Conservation (phyloP, 179 eudicot species). For the Camellia oleifera region DNA sequence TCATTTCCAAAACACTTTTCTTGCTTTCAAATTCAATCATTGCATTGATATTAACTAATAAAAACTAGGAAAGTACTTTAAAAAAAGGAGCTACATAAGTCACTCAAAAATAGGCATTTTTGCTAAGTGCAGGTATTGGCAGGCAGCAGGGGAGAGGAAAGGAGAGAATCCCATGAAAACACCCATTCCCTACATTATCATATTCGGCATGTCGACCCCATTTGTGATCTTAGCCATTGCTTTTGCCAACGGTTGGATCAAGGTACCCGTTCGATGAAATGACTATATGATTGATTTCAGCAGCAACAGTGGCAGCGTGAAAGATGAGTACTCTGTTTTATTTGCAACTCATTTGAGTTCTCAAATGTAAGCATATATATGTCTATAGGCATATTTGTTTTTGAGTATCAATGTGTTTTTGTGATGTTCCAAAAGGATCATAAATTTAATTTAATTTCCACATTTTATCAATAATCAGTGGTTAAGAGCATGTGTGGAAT, state of each 20-base stretch:
- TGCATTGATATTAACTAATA: too few species aligned
- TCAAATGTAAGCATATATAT: not conserved
- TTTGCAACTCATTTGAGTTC: not conserved
- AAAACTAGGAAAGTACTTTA: too few species aligned
- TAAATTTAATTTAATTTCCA: not conserved
- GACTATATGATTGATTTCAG: not conserved
- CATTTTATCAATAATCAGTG: not conserved
- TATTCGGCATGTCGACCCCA: slow-evolving; percentile 91
- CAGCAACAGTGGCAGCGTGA: not conserved
- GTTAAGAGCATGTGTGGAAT: not conserved
- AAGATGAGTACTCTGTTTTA: not conserved
- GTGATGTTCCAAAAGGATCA: slow-evolving; percentile 2
- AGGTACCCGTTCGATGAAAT: slow-evolving; percentile 62
- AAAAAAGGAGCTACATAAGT: too few species aligned
- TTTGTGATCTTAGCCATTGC: slow-evolving; percentile 87
- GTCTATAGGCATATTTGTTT: slow-evolving; percentile 2
- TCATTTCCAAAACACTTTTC: too few species aligned
- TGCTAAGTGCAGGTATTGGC: slow-evolving; percentile 74
- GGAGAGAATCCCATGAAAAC: slow-evolving; percentile 95
- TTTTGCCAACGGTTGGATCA: slow-evolving; percentile 94
- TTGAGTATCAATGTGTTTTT: not conserved
- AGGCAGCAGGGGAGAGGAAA: slow-evolving; percentile 83
- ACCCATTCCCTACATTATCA: slow-evolving; percentile 79
- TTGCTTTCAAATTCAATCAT: too few species aligned
- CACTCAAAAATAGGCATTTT: not conserved